Conservation (phyloP, 768 basidiomycete genomes). For the Rhizopogon vesiculosus region DNA sequence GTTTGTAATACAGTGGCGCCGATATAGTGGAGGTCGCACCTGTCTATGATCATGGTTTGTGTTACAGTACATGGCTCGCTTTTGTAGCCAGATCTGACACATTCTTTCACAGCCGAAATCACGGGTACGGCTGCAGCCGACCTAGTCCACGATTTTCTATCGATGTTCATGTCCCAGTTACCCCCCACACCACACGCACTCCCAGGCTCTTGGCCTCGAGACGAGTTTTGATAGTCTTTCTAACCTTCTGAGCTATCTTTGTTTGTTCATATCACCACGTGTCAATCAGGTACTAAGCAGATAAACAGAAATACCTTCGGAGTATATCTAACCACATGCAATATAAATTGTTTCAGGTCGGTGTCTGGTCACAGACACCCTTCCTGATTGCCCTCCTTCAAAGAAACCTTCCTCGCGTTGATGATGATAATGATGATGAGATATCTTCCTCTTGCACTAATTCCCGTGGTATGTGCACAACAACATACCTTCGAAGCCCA, state of each 20-base stretch:
- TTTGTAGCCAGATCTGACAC: neutral
- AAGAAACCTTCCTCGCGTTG: too few species aligned
- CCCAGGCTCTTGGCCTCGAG: constrained; percentile 9
- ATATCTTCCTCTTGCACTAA: neutral
- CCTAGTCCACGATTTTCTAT: constrained; percentile 41
- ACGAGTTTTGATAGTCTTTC: constrained; percentile 14
- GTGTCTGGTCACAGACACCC: neutral
- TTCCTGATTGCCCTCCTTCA: neutral
- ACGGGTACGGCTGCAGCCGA: constrained; percentile 41
- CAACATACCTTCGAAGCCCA: neutral
- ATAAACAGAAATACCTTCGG: neutral
- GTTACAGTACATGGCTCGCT: neutral
- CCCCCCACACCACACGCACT: constrained; percentile 16
- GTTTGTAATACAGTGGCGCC: constrained; percentile 42
- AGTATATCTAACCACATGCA: neutral
- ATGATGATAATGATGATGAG: neutral
- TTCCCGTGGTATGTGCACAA: constrained; percentile 1
- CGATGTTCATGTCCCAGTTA: constrained; percentile 28
- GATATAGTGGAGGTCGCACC: constrained; percentile 75
- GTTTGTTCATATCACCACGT: neutral
- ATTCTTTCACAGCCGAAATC: constrained; percentile 28
- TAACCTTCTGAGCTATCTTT: neutral
- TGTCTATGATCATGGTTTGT: constrained; percentile 62
- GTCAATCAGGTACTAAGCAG: neutral
- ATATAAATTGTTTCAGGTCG: neutral